Base-by-base conservation (phyloP, 176 grass and related monocot genomes). In the Carex scoparia region DNA sequence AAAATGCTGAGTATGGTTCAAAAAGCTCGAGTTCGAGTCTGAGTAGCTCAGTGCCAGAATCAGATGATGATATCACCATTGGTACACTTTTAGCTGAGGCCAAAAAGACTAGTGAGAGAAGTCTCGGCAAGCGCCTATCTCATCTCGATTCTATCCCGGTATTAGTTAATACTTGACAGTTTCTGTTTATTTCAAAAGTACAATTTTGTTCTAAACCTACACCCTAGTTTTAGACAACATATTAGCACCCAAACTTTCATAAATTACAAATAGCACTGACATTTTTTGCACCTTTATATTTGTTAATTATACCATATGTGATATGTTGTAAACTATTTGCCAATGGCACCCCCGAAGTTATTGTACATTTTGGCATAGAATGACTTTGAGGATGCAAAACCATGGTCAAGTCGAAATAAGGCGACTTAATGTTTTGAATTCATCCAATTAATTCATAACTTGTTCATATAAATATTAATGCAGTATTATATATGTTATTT, bases 141-240 rank as follows among this genome's bases (percentile, higher is more conserved):
- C 96, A 98, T 81, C 90, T 98, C 80, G 96, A 95, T 87, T 98
- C 93, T 1, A 94, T 95, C 85, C 96, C 96, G 80, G 96, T 98
- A 98, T 76, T n/a, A 57, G 5, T 78, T 15, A 49, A 83, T 32
- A 83, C 3, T 54, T 75, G 53, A 75, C 14, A 9, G 51, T 32
- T 33, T 78, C 46, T 56, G 49, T 77, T 54, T 11, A 27, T 76
- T 76, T 13, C 12, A 30, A 28, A 5, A 68, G 19, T 27, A 54
- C 3, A 54, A 53, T 10, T 13, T 53, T 28, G 12, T 53, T 51
- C 18, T 74, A 12, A 40, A 54, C 46, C 53, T 53, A 6, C 3
- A 27, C 48, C 44, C 4, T 75, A 4, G 4, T 75, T 12, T 19
- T 3, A 51, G 3, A 7, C 27, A 71, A 55, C 12, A 55, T 15